Percentiles rank a stretch among this genome's conserved stretches.
Evolutionary conservation across 352 stramenopile species (phyloP).

Genomic region (Phytopythium montanum): DNA sequence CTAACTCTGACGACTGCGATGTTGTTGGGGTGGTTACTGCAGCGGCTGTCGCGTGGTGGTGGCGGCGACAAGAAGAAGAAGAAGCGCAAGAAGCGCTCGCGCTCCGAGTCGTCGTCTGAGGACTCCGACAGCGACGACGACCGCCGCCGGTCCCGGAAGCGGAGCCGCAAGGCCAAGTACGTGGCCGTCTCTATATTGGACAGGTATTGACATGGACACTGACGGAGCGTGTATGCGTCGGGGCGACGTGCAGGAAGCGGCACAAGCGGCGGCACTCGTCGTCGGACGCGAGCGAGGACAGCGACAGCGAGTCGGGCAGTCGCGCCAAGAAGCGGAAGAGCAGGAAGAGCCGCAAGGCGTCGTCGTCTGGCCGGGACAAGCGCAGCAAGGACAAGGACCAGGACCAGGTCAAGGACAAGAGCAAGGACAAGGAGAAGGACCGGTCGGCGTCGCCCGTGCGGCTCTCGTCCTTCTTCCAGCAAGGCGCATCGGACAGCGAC

Average conservation of each 20-base stretch:
- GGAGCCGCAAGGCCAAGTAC: constrained; percentile 76
- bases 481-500: constrained; percentile 25
- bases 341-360: constrained; percentile 41
- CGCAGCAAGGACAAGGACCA: constrained; percentile 15
- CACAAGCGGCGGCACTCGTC: constrained; percentile 53
- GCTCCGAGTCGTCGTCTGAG: constrained; percentile 36
- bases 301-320: constrained; percentile 19
- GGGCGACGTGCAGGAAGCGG: constrained; percentile 38
- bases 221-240: neutral
- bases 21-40: constrained; percentile 8
- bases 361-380: constrained; percentile 29
- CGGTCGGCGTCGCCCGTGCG: constrained; percentile 58
- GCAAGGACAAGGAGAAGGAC: constrained; percentile 8
- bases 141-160: constrained; percentile 44
- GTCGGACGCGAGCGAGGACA: constrained; percentile 30
- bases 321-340: constrained; percentile 14
- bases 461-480: constrained; percentile 91
- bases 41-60: constrained; percentile 59
- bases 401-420: too few relatives aligned
- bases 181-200: constrained; percentile 7
- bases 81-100: constrained; percentile 65
- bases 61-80: constrained; percentile 80
- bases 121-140: constrained; percentile 55
- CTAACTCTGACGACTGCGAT: too few relatives aligned
- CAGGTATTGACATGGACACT: neutral